These are phyloP conservation scores for Breynia disticha DNA, from an alignment of 441 rosid genomes.

Conservation along the genomic window DNA sequence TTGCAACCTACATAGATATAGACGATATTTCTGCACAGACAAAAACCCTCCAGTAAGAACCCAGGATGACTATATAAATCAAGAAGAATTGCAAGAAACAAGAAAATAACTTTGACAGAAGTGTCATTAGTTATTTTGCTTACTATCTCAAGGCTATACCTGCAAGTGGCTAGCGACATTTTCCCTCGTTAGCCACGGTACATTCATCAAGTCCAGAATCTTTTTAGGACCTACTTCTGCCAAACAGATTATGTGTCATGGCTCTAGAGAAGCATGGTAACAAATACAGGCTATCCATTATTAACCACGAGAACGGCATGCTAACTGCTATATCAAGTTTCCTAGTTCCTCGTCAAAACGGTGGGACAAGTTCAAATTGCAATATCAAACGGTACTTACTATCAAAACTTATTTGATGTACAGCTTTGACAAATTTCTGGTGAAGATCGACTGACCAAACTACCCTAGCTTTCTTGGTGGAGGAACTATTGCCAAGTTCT, in stretches of 20 bases:
- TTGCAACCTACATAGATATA: conserved; percentile 78
- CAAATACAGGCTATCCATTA: conserved; percentile 9
- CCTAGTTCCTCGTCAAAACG: conserved; percentile 4
- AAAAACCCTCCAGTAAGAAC: conserved; percentile 12
- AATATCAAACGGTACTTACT: conserved; percentile 40
- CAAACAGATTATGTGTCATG: conserved; percentile 38
- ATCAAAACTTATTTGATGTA: conserved; percentile 49
- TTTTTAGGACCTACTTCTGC: conserved; percentile 90
- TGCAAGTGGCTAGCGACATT: conserved; percentile 93
- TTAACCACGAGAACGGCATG: conserved; percentile 3
- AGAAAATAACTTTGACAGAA: not conserved
- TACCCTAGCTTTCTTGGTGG: conserved; percentile 49
- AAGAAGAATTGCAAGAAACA: not conserved
- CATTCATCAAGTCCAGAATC: conserved; percentile 71
- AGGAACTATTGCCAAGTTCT: conserved; percentile 14
- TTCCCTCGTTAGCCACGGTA: conserved; percentile 69
- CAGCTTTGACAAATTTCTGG: conserved; percentile 57
- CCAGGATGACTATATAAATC: not conserved
- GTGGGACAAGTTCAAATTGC: conserved; percentile 8
- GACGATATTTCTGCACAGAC: conserved; percentile 83
- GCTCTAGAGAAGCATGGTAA: conserved; percentile 26
- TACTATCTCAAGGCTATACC: conserved; percentile 29
- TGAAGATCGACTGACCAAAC: conserved; percentile 64
- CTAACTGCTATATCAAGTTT: conserved; percentile 4
- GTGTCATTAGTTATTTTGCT: not conserved